phyloP scores from a whole-genome alignment of 2,329 filamentous ascomycete species.

The Huntiella savannae region DNA sequence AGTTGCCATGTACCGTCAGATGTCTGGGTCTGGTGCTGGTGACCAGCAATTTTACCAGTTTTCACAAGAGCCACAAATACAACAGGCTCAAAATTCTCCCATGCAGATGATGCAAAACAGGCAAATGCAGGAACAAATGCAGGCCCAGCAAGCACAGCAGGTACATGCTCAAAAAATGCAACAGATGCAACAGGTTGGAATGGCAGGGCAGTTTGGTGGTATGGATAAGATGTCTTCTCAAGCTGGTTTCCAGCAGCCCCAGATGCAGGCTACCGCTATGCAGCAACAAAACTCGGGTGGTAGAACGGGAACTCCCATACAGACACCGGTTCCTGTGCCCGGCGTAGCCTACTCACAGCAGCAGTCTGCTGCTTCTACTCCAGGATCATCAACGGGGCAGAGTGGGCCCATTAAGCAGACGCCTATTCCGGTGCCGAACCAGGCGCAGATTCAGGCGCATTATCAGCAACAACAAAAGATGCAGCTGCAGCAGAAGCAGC shows the following conservation, averaged over 20 bases:
- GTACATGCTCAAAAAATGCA: slow-evolving; percentile 1
- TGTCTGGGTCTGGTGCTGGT: no score
- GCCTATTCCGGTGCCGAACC: background rate
- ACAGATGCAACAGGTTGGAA: background rate
- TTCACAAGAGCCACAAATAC: slow-evolving; percentile 3
- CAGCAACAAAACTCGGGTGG: background rate
- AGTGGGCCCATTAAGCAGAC: background rate
- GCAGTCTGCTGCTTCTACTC: no score
- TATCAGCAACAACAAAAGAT: slow-evolving; percentile 12
- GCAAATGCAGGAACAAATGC: slow-evolving; percentile 1
- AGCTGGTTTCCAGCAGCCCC: slow-evolving; percentile 5
- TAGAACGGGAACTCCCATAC: no score
- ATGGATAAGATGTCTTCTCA: background rate
- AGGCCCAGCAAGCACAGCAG: slow-evolving; percentile 4
- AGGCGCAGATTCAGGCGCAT: slow-evolving; percentile 1
- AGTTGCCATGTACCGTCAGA: no score
- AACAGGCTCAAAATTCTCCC: slow-evolving; percentile 3
- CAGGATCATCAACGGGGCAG: no score
- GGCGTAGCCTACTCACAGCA: no score
- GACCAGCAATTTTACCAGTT: no score
- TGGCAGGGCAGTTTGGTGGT: no score
- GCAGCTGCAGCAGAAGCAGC: slow-evolving; percentile 12
- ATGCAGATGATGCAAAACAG: background rate
- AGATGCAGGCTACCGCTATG: slow-evolving; percentile 11
- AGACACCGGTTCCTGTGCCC: no score